Evolutionary conservation across 352 stramenopile species (phyloP).

Genomic region (Phytopythium chamaehyphon): DNA sequence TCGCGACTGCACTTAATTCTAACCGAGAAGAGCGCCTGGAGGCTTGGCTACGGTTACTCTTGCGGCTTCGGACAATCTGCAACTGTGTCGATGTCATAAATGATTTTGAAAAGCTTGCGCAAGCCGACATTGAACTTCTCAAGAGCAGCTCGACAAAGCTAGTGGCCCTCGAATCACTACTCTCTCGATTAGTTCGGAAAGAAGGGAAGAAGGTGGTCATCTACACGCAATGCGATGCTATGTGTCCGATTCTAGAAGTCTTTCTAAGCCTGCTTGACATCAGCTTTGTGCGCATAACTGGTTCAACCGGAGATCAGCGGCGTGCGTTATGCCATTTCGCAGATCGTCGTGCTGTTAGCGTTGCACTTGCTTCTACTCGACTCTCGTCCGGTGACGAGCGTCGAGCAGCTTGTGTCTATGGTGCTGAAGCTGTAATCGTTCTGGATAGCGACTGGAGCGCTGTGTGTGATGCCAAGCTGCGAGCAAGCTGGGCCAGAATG

Average conservation of each 20-base stretch:
- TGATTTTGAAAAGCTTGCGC: conserved; percentile 69
- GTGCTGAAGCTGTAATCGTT: conserved; percentile 71
- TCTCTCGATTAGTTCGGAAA: conserved; percentile 48
- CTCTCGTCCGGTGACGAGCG: conserved; percentile 33
- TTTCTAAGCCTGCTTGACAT: conserved; percentile 61
- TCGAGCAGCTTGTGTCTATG: conserved; percentile 59
- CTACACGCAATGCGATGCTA: conserved; percentile 69
- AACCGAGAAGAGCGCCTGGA: conserved; percentile 49
- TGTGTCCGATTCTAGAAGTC: conserved; percentile 75
- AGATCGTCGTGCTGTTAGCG: conserved; percentile 42
- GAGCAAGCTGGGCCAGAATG: conserved; percentile 72
- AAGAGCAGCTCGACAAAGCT: conserved; percentile 63
- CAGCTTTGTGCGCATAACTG: conserved; percentile 60
- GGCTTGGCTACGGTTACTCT: conserved; percentile 58
- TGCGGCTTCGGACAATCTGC: conserved; percentile 67
- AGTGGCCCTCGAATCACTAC: conserved; percentile 40
- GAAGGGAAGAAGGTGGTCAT: conserved; percentile 71
- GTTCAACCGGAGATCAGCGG: conserved; percentile 42
- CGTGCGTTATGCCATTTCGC: conserved; percentile 74
- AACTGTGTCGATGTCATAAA: conserved; percentile 79
- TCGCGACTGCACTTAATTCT: conserved; percentile 39
- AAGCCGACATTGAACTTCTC: conserved; percentile 63
- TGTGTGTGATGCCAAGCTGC: conserved; percentile 76
- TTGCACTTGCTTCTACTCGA: conserved; percentile 70
- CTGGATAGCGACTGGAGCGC: conserved; percentile 83